Conservation (phyloP, 768 basidiomycete species). For the Suillus fuscotomentosus region DNA sequence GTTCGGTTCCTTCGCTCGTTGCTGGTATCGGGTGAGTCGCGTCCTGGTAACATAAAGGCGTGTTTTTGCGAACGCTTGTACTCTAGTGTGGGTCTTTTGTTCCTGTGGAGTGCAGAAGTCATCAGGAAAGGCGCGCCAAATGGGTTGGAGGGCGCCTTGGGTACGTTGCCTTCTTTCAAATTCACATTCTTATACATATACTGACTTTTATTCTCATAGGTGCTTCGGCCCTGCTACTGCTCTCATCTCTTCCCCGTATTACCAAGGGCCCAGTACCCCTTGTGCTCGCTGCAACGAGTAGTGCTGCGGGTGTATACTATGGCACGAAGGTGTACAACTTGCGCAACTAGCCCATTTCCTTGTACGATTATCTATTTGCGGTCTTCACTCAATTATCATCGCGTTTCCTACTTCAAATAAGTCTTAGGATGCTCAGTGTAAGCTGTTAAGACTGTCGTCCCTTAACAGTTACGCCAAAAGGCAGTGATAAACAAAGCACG, state of each 20-base stretch:
- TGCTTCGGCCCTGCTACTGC: constrained; percentile 70
- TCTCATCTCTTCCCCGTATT: constrained; percentile 72
- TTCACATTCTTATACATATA: neutral
- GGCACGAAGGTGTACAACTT: constrained; percentile 51
- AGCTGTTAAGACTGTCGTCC: no score
- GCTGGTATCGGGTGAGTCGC: constrained; percentile 71
- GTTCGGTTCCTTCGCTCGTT: constrained; percentile 79
- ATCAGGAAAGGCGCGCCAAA: constrained; percentile 72
- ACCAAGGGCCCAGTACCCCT: constrained; percentile 74
- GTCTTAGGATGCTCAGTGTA: no score
- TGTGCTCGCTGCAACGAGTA: constrained; percentile 59
- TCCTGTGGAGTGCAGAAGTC: constrained; percentile 74
- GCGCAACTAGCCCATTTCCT: constrained; percentile 10
- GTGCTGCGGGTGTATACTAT: constrained; percentile 65
- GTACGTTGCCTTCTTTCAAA: constrained; percentile 36
- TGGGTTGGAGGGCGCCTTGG: constrained; percentile 78
- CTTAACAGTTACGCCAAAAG: no score
- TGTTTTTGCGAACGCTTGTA: neutral
- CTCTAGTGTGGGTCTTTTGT: constrained; percentile 71
- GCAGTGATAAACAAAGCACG: no score
- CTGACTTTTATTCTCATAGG: constrained; percentile 37
- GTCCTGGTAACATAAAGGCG: neutral
- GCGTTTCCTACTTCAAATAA: neutral
- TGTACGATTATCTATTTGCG: neutral
- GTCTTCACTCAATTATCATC: neutral